Evolutionary conservation across 1,139 yeast species (phyloP).

Genomic region (Sugiyamaella neomexicana): DNA sequence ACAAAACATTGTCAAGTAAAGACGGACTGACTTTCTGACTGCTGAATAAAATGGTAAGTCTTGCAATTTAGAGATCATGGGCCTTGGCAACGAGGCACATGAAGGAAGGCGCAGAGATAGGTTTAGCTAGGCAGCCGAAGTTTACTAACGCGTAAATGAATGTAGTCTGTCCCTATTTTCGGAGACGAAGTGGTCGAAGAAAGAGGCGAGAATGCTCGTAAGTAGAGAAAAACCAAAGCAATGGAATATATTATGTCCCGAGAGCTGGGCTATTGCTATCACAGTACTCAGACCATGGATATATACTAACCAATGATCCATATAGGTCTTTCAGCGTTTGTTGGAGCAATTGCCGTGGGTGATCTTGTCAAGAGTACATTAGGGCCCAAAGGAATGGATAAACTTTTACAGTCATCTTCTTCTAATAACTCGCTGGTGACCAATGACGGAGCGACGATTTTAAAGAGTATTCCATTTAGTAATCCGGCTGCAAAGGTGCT

Average conservation of each 20-base stretch:
- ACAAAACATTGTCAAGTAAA: neutral
- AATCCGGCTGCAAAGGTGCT: conserved; percentile 98
- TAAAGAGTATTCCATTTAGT: conserved; percentile 91
- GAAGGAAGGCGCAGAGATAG: neutral
- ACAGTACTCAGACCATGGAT: neutral
- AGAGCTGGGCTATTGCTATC: too few species aligned
- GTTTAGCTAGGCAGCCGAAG: neutral
- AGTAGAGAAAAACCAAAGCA: conserved; percentile 21
- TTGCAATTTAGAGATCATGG: neutral
- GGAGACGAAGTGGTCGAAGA: conserved; percentile 98
- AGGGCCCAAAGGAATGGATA: conserved; percentile 99
- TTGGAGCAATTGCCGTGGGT: conserved; percentile 98
- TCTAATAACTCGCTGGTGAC: conserved; percentile 80
- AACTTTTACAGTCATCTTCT: conserved; percentile 82
- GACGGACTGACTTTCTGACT: neutral
- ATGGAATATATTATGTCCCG: too few species aligned
- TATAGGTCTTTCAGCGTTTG: conserved; percentile 77
- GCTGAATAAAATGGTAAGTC: conserved; percentile 7
- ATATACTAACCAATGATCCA: conserved; percentile 10
- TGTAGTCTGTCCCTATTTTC: conserved; percentile 80
- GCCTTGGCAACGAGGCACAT: neutral
- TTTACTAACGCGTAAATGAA: conserved; percentile 7
- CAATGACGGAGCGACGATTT: conserved; percentile 97
- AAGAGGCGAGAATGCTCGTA: conserved; percentile 94
- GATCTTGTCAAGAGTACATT: conserved; percentile 93